Conservation (phyloP, 2,329 filamentous ascomycete genomes). For the Trichoderma sp. region DNA sequence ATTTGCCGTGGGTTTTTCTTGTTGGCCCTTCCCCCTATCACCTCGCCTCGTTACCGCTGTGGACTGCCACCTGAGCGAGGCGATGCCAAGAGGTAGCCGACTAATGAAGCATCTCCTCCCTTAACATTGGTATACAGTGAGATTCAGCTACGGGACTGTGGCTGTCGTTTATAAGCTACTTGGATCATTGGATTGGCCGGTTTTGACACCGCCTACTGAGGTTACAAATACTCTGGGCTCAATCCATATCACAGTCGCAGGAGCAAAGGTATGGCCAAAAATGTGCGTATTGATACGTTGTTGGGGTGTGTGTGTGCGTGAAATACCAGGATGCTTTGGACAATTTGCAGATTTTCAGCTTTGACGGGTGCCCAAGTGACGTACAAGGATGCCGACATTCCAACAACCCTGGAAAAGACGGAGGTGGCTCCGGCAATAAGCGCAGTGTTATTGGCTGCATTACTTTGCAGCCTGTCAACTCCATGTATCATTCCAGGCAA, state of each 20-base stretch:
- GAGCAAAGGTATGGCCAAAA: neutral
- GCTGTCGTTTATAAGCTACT: neutral
- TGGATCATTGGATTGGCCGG: too few relatives aligned
- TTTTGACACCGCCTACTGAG: neutral
- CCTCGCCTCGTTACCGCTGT: neutral
- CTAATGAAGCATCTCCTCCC: neutral
- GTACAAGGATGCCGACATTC: slow-evolving; percentile 2
- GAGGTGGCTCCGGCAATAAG: neutral
- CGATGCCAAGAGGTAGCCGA: neutral
- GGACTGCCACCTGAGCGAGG: neutral
- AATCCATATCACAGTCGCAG: neutral
- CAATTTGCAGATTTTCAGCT: neutral
- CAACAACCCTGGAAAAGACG: neutral
- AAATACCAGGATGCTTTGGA: slow-evolving; percentile 12
- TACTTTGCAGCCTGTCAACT: neutral
- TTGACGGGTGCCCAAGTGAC: neutral
- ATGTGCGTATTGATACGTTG: neutral
- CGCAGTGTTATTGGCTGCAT: neutral
- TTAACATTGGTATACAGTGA: neutral
- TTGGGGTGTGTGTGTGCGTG: slow-evolving; percentile 1
- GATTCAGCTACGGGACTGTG: neutral
- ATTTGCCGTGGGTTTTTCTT: neutral
- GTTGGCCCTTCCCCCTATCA: neutral
- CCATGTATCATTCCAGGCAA: neutral
- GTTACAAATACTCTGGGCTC: neutral